Evolutionary conservation across 140 eudicot genomes (phyloP), one percentile per base, ranked within the genome.

Genomic region (Cichorium intybus): DNA sequence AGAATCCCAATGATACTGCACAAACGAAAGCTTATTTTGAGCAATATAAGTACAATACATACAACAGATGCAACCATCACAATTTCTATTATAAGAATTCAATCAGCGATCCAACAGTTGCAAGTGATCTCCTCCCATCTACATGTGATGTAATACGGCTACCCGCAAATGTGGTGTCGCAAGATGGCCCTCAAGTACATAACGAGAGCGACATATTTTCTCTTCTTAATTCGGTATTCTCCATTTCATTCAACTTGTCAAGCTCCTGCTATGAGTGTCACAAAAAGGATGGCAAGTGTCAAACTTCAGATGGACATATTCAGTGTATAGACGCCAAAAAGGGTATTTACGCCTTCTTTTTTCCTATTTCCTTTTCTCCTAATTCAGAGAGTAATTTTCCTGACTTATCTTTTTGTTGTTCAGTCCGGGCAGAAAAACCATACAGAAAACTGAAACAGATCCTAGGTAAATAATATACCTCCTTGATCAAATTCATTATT

Each of bases 101-200:
- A 43, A 7, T 11, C n/a, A 31, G 24, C 5, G 23, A 3, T 50
- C 7, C 51, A 24, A 8, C n/a, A n/a, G 48, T 35, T 26, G 68
- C 79, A 22, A 35, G 39, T 35, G 21, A 74, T 57, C n/a, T n/a
- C n/a, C 57, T 66, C 57, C 69, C 74, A 5, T 3, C 2, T 16
- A 1, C 16, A 18, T 74, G 79, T 66, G 5, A 66, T 18, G 69
- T 66, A 22, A 58, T 74, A 47, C 64, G 4, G 48, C 23, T 74
- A 47, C 73, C 79, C 15, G 6, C 24, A 35, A n/a, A 50, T 56
- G 6, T 3, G 48, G 3, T 0, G 10, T 6, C n/a, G 16, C 11
- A 3, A 23, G 17, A 5, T 9, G 12, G 2, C 34, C 0, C 7
- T 9, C 28, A 24, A 15, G 4, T 0, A 18, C 7, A 7, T 9